Base-by-base conservation (phyloP, 2,329 filamentous ascomycete species). In the Zopfia rhizophila region DNA sequence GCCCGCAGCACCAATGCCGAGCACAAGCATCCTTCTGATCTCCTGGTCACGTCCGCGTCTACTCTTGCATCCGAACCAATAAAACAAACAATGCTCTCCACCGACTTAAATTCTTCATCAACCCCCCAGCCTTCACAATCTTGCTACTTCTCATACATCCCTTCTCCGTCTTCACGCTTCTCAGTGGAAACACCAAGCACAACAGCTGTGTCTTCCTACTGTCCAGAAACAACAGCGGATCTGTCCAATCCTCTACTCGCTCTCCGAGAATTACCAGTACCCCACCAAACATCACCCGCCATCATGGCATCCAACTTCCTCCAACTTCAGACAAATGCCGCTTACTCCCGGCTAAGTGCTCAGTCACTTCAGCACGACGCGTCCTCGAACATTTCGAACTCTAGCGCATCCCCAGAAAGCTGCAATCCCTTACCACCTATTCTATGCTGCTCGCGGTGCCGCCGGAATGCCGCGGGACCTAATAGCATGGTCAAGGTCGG, bases 321-420 rank as follows among this genome's bases (percentile, higher is more conserved):
- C 39, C 70, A 74, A 54, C 56, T 73, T 8, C 72, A 74, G 45
- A 72, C 70, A 11, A 36, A 58, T 10, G 70, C 70, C 32, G 66
- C 70, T 29, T 60, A 74, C 43, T 18, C 51, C 16, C 62, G 66
- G 11, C 65, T 66, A 8, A 43, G 53, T 22, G 48, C 66, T 5
- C 55, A 66, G 35, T 63, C 65, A 24, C 36, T 65, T 19, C 65
- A 66, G 31, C 40, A 55, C n/a, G 45, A 39, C 7, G 43, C 50
- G 17, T 44, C 32, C 7, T 51, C 53, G 37, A 55, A 48, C 36
- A 47, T 29, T 7, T 51, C 55, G 4, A 45, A 18, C 19, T 45
- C 54, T 8, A 31, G 27, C 17, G 28, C 33, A 5, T 60, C 55
- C 3, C 51, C 53, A 7, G 31, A 33, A n/a, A 28, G 31, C 35